Conservation (phyloP, 805 yeast genomes). For the Pichia eremophila region DNA sequence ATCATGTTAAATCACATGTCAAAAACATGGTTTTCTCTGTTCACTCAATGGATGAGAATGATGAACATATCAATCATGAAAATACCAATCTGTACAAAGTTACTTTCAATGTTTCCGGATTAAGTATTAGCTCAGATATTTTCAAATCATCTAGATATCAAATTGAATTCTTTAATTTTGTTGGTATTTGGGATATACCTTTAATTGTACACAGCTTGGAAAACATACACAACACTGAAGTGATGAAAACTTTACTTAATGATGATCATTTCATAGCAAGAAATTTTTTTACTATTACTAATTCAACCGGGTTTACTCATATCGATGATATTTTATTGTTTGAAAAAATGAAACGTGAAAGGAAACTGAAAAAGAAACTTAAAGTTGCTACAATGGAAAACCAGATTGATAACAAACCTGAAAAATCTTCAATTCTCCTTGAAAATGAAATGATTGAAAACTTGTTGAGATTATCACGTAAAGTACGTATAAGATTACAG, state of each 20-base stretch:
- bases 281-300: conserved; percentile 16
- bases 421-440: background rate
- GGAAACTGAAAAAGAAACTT: background rate
- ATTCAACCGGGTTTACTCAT: conserved; percentile 10
- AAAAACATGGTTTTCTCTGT: conserved; percentile 9
- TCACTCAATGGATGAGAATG: conserved; percentile 4
- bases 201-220: conserved; percentile 3
- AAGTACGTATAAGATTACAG: conserved; percentile 18
- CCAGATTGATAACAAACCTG: background rate
- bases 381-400: background rate
- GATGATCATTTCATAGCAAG: conserved; percentile 15
- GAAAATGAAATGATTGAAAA: background rate
- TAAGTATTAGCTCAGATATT: background rate
- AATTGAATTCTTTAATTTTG: conserved; percentile 11
- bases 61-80: conserved; percentile 2
- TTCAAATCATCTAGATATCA: conserved; percentile 3
- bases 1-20: background rate
- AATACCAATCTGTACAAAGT: conserved; percentile 6
- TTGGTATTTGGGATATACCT: conserved; percentile 8
- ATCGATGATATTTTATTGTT: conserved; percentile 10
- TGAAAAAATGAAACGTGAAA: background rate
- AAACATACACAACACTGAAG: conserved; percentile 8
- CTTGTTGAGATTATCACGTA: conserved; percentile 13
- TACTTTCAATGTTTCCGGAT: conserved; percentile 8
- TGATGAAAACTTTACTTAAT: conserved; percentile 6